Base-by-base conservation (phyloP, 2,329 filamentous ascomycete genomes). In the Verticillium alfalfae region DNA sequence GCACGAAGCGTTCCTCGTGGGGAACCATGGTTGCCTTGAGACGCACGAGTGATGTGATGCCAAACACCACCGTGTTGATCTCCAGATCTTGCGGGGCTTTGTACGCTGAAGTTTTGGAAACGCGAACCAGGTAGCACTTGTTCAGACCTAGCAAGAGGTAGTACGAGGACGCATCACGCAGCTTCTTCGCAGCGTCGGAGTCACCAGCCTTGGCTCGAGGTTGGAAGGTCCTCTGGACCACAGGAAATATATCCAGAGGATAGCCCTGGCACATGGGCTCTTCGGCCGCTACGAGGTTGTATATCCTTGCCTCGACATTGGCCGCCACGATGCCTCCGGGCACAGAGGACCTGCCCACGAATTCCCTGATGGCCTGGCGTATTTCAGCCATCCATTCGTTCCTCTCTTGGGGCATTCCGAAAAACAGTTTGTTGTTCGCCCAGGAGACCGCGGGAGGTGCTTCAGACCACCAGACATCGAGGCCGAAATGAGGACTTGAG, bases 381-480 rank as follows among this genome's bases (percentile, higher is more conserved):
- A 84, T 79, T 49, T 78, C 73, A 16, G 76, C 74, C 61, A 85
- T 70, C 76, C 80, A 81, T 55, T 79, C 76, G 61, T 84, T 80
- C 34, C 82, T 75, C 58, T 84, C 80, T 34, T 77, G 73, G 9
- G 80, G 77, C 36, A 80, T 69, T 57, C 71, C 72, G 67, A 86
- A 84, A 67, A 81, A 81, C 41, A 85, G 70, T 45, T 80, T 78
- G 2, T 79, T 71, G 62, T 78, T 81, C 62, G 73, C 74, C 64
- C 82, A 84, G 15, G 76, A 72, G 49, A 81, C 71, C 13, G 75
- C 73, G 2, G 78, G 76, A 61, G 76, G 73, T 16, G 72, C 69
- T 15, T 78, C 78, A 62, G 77, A 79, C 83, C 83, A 86, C 82
- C 83, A 86, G 2, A 85, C 74, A 67, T 86, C 83, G 58, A 86